A percentile compares a stretch with the other conserved stretches of the same genome.
phyloP scores from a whole-genome alignment of 257 asterid species.

The Verbena officinalis region DNA sequence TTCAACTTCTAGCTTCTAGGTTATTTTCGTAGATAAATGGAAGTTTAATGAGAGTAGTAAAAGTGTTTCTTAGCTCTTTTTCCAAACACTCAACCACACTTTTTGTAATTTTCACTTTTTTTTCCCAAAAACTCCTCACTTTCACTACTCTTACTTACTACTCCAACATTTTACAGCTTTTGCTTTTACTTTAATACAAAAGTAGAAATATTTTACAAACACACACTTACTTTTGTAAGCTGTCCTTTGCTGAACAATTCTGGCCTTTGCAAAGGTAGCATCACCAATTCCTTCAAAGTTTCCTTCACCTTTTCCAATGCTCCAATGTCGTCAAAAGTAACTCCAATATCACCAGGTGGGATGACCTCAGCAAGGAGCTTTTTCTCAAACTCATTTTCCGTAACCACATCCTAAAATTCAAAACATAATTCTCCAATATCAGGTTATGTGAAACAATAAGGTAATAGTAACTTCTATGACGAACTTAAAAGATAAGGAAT shows the following conservation, averaged over 20 bases:
- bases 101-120: no score
- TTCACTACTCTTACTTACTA: no score
- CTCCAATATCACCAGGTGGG: slow-evolving; percentile 57
- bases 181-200: no score
- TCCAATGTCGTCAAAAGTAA: slow-evolving; percentile 54
- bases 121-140: no score
- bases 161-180: no score
- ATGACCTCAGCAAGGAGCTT: slow-evolving; percentile 53
- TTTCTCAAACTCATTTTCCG: slow-evolving; percentile 61
- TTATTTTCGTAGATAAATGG: no score
- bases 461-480: not conserved
- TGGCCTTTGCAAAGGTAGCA: slow-evolving; percentile 59
- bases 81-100: no score
- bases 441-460: not conserved
- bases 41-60: no score
- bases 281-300: slow-evolving; percentile 55
- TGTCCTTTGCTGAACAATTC: slow-evolving; percentile 60
- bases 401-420: slow-evolving; percentile 48
- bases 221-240: slow-evolving; percentile 50
- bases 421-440: slow-evolving; percentile 17
- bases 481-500: slow-evolving; percentile 18
- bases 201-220: no score
- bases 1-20: no score
- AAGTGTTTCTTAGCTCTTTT: no score
- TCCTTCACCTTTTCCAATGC: slow-evolving; percentile 59